Conservation (phyloP, 2,329 filamentous ascomycete species). For the Colletotrichum tofieldiae region DNA sequence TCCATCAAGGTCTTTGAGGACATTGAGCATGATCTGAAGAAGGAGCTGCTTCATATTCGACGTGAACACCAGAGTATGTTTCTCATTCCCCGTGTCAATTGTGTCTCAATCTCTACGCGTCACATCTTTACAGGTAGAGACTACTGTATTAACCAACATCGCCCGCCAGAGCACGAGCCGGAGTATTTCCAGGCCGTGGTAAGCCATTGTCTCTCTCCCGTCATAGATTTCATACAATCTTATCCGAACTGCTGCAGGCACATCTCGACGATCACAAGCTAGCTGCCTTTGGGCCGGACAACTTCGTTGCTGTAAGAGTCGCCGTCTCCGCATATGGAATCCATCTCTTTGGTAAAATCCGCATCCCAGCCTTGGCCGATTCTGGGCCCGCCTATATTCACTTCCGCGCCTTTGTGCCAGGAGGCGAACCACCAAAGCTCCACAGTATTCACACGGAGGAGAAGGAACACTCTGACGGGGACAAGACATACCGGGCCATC, state of each 20-base stretch:
- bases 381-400: constrained; percentile 60
- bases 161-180: constrained; percentile 64
- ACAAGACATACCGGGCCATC: constrained; percentile 62
- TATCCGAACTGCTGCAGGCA: constrained; percentile 41
- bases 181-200: constrained; percentile 69
- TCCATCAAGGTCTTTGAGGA: constrained; percentile 65
- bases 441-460: constrained; percentile 67
- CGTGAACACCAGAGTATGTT: constrained; percentile 61
- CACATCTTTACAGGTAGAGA: neutral
- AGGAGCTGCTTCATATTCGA: constrained; percentile 64
- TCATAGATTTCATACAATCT: neutral
- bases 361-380: constrained; percentile 59
- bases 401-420: constrained; percentile 60
- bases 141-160: constrained; percentile 9
- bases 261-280: constrained; percentile 58
- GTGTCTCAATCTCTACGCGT: neutral
- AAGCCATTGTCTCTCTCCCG: constrained; percentile 26
- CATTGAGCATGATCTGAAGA: constrained; percentile 67
- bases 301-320: constrained; percentile 62
- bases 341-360: constrained; percentile 65
- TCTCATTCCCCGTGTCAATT: neutral
- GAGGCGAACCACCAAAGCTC: constrained; percentile 57
- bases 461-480: constrained; percentile 58
- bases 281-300: constrained; percentile 54
- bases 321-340: constrained; percentile 64